Conservation (phyloP, 768 basidiomycete genomes). For the Pluteus cervinus region DNA sequence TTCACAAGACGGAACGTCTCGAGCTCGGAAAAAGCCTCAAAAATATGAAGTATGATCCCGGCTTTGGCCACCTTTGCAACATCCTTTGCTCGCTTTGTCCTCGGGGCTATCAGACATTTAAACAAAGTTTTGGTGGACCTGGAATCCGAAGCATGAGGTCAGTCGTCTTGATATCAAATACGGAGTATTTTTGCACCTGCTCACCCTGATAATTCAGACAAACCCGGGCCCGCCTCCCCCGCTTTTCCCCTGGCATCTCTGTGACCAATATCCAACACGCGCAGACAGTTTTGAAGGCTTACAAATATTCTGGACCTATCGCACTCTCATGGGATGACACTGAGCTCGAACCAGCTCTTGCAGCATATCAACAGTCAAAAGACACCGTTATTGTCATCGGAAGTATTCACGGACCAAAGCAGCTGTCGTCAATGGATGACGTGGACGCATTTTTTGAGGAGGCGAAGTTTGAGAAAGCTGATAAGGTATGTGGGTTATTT, state of each 20-base stretch:
- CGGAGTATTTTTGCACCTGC: neutral
- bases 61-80: conserved; percentile 12
- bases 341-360: conserved; percentile 9
- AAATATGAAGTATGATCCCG: conserved; percentile 12
- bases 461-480: conserved; percentile 7
- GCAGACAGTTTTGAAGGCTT: neutral
- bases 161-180: neutral
- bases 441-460: conserved; percentile 11
- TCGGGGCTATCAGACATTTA: conserved; percentile 11
- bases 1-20: conserved; percentile 8
- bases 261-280: conserved; percentile 7
- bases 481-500: conserved; percentile 16
- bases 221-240: conserved; percentile 7
- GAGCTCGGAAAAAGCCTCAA: conserved; percentile 7
- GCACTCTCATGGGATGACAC: conserved; percentile 15
- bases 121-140: conserved; percentile 12
- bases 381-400: conserved; percentile 11
- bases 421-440: conserved; percentile 7
- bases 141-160: conserved; percentile 10
- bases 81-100: conserved; percentile 9
- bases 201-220: no score
- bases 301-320: conserved; percentile 10
- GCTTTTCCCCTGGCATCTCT: conserved; percentile 9
- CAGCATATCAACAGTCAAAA: conserved; percentile 9
- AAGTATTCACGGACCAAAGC: conserved; percentile 6